Evolutionary conservation across 805 yeast species (phyloP).

Genomic region (Ogataea polymorpha): DNA sequence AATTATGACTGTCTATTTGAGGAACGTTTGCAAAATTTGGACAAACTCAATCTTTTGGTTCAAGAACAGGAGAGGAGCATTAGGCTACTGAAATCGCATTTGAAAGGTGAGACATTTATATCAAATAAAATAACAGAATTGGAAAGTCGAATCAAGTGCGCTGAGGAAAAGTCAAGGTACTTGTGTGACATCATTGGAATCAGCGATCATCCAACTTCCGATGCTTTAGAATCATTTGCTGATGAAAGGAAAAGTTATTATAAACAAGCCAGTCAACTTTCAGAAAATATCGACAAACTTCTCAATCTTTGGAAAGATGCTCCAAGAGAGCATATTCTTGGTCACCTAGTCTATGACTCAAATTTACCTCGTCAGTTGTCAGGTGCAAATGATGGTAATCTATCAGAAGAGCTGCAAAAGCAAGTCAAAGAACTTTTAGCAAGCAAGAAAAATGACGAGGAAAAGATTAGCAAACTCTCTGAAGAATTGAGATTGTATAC

Average conservation of each 20-base stretch:
- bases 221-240: too few relatives aligned
- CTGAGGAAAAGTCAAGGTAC: too few relatives aligned
- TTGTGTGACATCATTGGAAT: too few relatives aligned
- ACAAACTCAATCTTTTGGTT: conserved; percentile 48
- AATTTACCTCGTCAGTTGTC: conserved; percentile 12
- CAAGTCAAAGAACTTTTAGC: conserved; percentile 55
- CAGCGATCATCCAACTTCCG: too few relatives aligned
- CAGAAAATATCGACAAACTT: too few relatives aligned
- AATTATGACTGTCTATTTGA: neutral
- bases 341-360: too few relatives aligned
- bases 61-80: conserved; percentile 50
- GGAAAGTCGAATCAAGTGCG: too few relatives aligned
- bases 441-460: conserved; percentile 39
- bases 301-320: too few relatives aligned
- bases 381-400: conserved; percentile 9
- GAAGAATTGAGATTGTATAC: conserved; percentile 27
- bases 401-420: conserved; percentile 39
- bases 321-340: too few relatives aligned
- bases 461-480: conserved; percentile 29
- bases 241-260: too few relatives aligned
- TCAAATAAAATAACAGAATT: conserved; percentile 36
- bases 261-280: too few relatives aligned
- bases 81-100: conserved; percentile 36
- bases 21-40: neutral
- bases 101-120: conserved; percentile 42